Evolutionary conservation across 2,329 filamentous ascomycete genomes (phyloP), one percentile per base, ranked within the genome.

Genomic region (Curvularia lunata): DNA sequence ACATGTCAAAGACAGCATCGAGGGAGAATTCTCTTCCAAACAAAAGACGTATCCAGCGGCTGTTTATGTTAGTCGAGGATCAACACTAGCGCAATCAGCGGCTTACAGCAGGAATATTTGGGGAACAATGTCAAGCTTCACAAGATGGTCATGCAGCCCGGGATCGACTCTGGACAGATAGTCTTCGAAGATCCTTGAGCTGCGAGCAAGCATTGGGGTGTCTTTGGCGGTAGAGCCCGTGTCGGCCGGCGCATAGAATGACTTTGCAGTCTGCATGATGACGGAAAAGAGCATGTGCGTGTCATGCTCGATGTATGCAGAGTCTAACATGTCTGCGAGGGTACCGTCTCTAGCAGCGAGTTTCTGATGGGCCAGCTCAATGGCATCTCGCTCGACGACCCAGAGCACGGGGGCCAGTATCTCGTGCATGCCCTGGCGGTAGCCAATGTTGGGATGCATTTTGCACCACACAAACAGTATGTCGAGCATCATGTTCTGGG

Each of bases 381-480:
- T 81, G 6, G 93, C 89, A 78, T 99, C 95, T 66, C 88, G 84
- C 66, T 93, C 87, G 5, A 98, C 80, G 1, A 92, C 90, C 84
- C 92, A 92, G 6, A 97, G 81, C 37, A 99, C 87, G 0, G 95
- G 93, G 0, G 95, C 95, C 13, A 98, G 82, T 42, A 99, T 82
- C 78, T 99, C 95, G 74, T 99, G 95, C 94, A 99, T 99, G 10
- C 95, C 95, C 79, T 99, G 95, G n/a, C 95, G 87, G 74, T 99
- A 99, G 16, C 92, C 92, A 52, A 92, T 84, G 65, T 89, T 87
- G 1, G 91, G 91, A 71, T 98, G 91, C 52, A 96, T 84, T 77
- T 97, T 98, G 79, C 92, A 95, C 78, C 93, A 98, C 64, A 99
- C 85, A 77, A 98, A 99, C 32, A 99, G 82, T 30, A 97, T 88